A percentile compares a stretch with the other conserved stretches of the same genome.
These are phyloP conservation scores for Entomortierella lignicola DNA, from an alignment of 192 early-diverging fungal species.

Conservation along the genomic window DNA sequence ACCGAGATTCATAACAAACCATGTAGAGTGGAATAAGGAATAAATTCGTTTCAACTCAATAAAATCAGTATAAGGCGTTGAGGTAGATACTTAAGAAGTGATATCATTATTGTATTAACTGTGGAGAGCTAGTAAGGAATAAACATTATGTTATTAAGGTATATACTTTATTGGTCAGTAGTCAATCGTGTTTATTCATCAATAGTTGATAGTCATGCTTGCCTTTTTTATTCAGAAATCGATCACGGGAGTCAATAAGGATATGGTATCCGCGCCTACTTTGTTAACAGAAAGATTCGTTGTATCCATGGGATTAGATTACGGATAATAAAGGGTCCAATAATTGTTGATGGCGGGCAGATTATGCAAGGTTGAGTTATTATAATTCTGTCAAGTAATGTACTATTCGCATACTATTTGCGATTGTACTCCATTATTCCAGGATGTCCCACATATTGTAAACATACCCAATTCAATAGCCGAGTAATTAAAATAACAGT, in stretches of 20 bases:
- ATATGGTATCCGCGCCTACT: neutral
- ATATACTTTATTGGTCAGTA: no score
- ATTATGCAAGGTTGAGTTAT: slow-evolving; percentile 15
- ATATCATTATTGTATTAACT: neutral
- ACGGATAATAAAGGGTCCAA: neutral
- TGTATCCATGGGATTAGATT: slow-evolving; percentile 22
- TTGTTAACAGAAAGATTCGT: neutral
- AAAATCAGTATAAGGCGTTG: neutral
- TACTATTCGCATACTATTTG: neutral
- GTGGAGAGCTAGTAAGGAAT: neutral
- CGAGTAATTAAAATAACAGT: no score
- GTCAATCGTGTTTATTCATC: neutral
- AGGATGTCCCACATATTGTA: neutral
- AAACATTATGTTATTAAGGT: neutral
- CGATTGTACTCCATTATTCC: neutral
- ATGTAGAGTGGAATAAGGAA: slow-evolving; percentile 10
- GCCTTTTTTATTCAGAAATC: neutral
- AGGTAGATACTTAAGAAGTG: neutral
- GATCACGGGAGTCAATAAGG: neutral
- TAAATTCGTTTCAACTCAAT: neutral
- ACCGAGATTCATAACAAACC: neutral
- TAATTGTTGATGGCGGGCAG: slow-evolving; percentile 1
- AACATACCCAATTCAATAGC: no score
- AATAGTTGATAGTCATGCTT: neutral
- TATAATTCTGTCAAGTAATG: neutral